Evolutionary conservation across 176 grass and related monocot species (phyloP).

Genomic region (Triticum monococcum): DNA sequence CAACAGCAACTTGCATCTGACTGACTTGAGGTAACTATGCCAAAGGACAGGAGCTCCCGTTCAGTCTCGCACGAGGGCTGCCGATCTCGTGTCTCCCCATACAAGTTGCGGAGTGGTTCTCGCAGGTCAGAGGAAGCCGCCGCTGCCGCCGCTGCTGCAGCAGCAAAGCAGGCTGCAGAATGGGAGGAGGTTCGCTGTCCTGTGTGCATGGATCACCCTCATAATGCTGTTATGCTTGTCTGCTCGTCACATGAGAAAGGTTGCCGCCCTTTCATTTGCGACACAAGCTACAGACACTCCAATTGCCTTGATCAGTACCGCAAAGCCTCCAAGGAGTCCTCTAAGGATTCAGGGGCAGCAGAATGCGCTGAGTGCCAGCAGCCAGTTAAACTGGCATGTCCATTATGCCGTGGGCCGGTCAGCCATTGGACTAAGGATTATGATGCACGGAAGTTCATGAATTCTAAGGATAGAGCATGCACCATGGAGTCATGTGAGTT

Average conservation of each 20-base stretch:
- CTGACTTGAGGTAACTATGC: constrained; percentile 60
- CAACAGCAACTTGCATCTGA: constrained; percentile 23
- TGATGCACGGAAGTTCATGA: constrained; percentile 59
- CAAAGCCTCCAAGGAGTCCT: constrained; percentile 61
- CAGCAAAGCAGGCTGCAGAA: constrained; percentile 41
- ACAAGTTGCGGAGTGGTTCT: constrained; percentile 29
- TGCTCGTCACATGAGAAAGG: constrained; percentile 79
- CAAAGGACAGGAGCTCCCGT: constrained; percentile 67
- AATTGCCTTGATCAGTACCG: constrained; percentile 80
- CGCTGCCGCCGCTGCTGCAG: background rate
- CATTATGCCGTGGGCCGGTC: constrained; percentile 69
- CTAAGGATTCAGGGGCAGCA: constrained; percentile 34
- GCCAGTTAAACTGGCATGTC: constrained; percentile 44
- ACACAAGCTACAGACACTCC: constrained; percentile 71
- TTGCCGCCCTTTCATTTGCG: constrained; percentile 81
- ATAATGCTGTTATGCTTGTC: constrained; percentile 75
- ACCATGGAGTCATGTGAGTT: constrained; percentile 70
- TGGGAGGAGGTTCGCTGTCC: constrained; percentile 80
- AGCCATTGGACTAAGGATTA: constrained; percentile 61
- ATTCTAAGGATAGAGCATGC: constrained; percentile 60
- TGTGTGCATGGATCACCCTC: constrained; percentile 95
- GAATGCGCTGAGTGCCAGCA: constrained; percentile 39
- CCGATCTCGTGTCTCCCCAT: constrained; percentile 35
- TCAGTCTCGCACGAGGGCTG: constrained; percentile 25
- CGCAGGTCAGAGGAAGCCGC: constrained; percentile 23